Percentiles rank a stretch among this genome's conserved stretches.
Evolutionary conservation across 805 yeast genomes (phyloP).

Genomic region (Ogataea pignaliae): DNA sequence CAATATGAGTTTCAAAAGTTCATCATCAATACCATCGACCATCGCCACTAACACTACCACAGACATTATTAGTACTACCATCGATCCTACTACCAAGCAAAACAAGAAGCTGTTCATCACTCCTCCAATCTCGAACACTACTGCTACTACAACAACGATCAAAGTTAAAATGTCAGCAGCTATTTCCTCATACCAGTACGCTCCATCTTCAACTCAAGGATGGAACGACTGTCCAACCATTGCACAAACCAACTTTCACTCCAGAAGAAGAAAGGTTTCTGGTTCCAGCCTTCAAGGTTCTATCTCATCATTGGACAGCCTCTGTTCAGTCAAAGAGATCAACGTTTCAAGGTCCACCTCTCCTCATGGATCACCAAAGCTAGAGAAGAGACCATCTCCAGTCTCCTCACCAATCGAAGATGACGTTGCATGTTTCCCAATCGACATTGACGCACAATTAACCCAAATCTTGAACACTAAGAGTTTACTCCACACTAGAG

Average conservation of each 20-base stretch:
- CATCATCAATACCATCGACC: no score
- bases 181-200: slow-evolving; percentile 22
- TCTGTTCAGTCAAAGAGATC: slow-evolving; percentile 1
- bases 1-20: no score
- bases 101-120: no score
- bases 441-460: slow-evolving; percentile 14
- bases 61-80: no score
- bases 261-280: slow-evolving; percentile 8
- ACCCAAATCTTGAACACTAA: slow-evolving; percentile 23
- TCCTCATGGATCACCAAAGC: slow-evolving; percentile 6
- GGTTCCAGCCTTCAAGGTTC: background rate
- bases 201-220: slow-evolving; percentile 32
- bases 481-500: slow-evolving; percentile 35
- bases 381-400: slow-evolving; percentile 1
- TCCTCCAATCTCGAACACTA: no score
- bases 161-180: no score
- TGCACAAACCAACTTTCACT: slow-evolving; percentile 8
- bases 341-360: slow-evolving; percentile 3
- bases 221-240: slow-evolving; percentile 61
- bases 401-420: slow-evolving; percentile 3
- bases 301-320: slow-evolving; percentile 2
- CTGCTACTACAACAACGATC: no score
- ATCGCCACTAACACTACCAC: no score
- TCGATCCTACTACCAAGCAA: no score
- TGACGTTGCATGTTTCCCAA: background rate